These are phyloP conservation scores for Hyaloperonospora arabidopsidis DNA, from an alignment of 352 stramenopile species.

Conservation along the genomic window DNA sequence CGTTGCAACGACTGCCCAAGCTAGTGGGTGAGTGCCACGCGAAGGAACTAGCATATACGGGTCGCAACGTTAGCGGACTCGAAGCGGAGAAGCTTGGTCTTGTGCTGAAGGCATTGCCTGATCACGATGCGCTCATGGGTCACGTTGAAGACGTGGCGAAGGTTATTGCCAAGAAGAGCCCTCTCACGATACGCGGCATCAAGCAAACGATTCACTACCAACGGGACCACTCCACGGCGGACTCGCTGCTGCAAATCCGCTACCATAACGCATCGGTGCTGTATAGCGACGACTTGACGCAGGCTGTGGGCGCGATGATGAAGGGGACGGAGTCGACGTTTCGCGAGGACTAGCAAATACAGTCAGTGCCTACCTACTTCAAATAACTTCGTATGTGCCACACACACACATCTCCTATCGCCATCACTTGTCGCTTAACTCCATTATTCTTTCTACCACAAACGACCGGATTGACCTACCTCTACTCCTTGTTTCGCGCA, in stretches of 20 bases:
- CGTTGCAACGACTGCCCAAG: constrained; percentile 79
- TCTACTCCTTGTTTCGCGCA: constrained; percentile 54
- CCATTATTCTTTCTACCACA: constrained; percentile 22
- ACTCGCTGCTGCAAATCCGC: constrained; percentile 70
- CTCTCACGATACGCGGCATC: constrained; percentile 78
- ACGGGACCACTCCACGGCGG: constrained; percentile 73
- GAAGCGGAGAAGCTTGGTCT: constrained; percentile 74
- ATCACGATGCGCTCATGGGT: constrained; percentile 46
- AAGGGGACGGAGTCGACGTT: constrained; percentile 56
- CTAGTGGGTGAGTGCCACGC: constrained; percentile 77
- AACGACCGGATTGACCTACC: constrained; percentile 10
- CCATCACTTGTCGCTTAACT: constrained; percentile 20
- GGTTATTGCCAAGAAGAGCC: constrained; percentile 76
- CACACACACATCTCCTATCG: constrained; percentile 3
- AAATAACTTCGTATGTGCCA: too few relatives aligned
- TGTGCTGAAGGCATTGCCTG: constrained; percentile 62
- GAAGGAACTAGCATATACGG: constrained; percentile 82
- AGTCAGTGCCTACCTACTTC: too few relatives aligned
- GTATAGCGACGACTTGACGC: constrained; percentile 76
- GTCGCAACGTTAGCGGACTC: constrained; percentile 63
- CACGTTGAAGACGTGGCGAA: constrained; percentile 50
- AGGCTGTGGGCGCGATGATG: constrained; percentile 67
- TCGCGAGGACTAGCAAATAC: constrained; percentile 62
- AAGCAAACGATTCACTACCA: constrained; percentile 86
- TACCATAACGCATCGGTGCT: constrained; percentile 82